Conservation (phyloP, 2,329 filamentous ascomycete species). For the Harringtonia lauricola region DNA sequence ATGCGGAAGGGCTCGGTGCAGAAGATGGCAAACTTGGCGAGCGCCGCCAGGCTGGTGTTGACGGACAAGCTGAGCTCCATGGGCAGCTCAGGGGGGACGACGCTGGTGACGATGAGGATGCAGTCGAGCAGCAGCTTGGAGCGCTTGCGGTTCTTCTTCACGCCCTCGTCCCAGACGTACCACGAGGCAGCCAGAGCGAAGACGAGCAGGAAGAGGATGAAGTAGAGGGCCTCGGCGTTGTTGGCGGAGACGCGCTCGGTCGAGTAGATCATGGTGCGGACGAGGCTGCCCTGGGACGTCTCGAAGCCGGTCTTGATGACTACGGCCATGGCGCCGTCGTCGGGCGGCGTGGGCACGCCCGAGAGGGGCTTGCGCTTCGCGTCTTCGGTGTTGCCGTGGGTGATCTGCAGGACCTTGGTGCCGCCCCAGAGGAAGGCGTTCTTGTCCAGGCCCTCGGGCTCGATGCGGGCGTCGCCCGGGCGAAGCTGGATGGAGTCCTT, state of each 20-base stretch:
- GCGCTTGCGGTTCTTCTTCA: constrained; percentile 85
- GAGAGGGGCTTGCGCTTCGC: constrained; percentile 61
- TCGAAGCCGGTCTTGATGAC: constrained; percentile 98
- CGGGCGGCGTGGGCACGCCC: constrained; percentile 73
- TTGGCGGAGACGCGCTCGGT: constrained; percentile 98
- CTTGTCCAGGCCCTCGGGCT: constrained; percentile 89
- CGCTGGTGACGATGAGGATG: constrained; percentile 93
- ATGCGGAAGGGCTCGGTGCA: constrained; percentile 99
- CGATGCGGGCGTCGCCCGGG: constrained; percentile 67
- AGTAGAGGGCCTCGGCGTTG: constrained; percentile 90
- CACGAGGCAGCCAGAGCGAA: constrained; percentile 96
- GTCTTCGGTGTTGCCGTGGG: constrained; percentile 71
- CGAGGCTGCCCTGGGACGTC: constrained; percentile 93
- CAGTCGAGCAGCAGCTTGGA: constrained; percentile 97
- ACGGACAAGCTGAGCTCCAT: constrained; percentile 98
- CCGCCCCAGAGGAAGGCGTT: constrained; percentile 94
- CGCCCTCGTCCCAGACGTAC: constrained; percentile 98
- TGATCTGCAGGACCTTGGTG: constrained; percentile 93
- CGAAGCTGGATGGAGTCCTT: constrained; percentile 94
- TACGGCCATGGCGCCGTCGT: constrained; percentile 87
- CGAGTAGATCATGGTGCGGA: constrained; percentile 99
- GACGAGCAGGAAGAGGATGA: constrained; percentile 91
- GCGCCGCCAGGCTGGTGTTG: constrained; percentile 89
- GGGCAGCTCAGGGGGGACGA: constrained; percentile 93
- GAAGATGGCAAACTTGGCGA: constrained; percentile 94